Conservation (phyloP, 2,329 filamentous ascomycete species). For the Hortaea sp. region DNA sequence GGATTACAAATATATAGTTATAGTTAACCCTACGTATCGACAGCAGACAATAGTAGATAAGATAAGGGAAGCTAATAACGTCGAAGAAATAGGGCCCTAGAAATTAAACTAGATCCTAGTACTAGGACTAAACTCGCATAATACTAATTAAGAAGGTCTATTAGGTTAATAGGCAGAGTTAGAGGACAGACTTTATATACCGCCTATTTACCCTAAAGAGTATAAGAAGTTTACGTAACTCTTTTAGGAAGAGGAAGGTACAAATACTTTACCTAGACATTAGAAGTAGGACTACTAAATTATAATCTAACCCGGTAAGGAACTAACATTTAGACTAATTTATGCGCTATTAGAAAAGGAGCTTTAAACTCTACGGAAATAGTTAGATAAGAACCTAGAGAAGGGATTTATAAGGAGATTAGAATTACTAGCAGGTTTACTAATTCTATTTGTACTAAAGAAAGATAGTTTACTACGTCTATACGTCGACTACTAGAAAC, state of each 20-base stretch:
- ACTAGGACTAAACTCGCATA: too few relatives aligned
- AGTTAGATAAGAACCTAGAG: background rate
- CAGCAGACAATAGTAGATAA: background rate
- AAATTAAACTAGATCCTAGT: slow-evolving; percentile 2
- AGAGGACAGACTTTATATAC: background rate
- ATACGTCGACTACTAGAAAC: slow-evolving; percentile 15
- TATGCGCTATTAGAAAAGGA: slow-evolving; percentile 7
- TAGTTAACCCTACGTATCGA: too few relatives aligned
- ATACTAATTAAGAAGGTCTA: slow-evolving; percentile 1
- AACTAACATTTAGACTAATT: slow-evolving; percentile 5
- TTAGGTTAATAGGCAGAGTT: slow-evolving; percentile 7
- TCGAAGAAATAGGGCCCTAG: background rate
- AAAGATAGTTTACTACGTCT: slow-evolving; percentile 11
- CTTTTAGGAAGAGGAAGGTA: slow-evolving; percentile 3
- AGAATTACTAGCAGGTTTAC: background rate
- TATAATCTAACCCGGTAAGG: slow-evolving; percentile 4
- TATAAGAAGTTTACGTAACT: background rate
- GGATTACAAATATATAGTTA: too few relatives aligned
- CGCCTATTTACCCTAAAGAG: background rate
- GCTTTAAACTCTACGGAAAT: slow-evolving; percentile 5
- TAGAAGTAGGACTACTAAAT: slow-evolving; percentile 9
- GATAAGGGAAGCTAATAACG: background rate
- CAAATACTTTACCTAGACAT: slow-evolving; percentile 7
- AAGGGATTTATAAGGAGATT: background rate
- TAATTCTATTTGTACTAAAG: slow-evolving; percentile 18